These are phyloP conservation scores for Nicotiana rustica DNA, from an alignment of 305 asterid species.

Conservation along the genomic window DNA sequence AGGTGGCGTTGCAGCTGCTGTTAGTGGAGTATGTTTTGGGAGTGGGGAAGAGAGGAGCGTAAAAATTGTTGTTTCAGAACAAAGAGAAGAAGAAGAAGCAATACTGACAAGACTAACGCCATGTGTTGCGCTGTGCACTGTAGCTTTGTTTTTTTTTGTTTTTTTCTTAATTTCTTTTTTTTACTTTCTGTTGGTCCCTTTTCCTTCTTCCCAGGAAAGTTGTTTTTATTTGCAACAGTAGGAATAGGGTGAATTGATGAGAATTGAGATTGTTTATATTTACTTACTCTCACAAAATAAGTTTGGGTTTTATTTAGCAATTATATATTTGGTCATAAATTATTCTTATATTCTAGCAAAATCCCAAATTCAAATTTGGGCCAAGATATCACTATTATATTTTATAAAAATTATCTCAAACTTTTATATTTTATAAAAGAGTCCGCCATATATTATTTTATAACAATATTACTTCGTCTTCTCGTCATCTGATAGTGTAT, in stretches of 20 bases:
- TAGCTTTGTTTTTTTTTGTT: neutral
- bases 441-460: too few relatives aligned
- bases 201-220: constrained; percentile 34
- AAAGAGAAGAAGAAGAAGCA: constrained; percentile 28
- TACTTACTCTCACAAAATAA: too few relatives aligned
- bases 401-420: too few relatives aligned
- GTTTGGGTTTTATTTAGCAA: too few relatives aligned
- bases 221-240: constrained; percentile 5
- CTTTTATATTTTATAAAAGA: too few relatives aligned
- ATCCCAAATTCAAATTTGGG: too few relatives aligned
- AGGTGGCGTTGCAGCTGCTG: constrained; percentile 4
- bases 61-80: constrained; percentile 32
- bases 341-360: too few relatives aligned
- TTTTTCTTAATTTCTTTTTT: neutral
- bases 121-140: constrained; percentile 38
- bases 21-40: constrained; percentile 44
- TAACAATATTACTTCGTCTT: too few relatives aligned
- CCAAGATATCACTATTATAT: too few relatives aligned
- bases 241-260: neutral
- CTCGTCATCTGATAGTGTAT: too few relatives aligned
- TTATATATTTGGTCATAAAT: too few relatives aligned
- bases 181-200: neutral
- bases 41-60: constrained; percentile 50
- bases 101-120: constrained; percentile 47
- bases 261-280: too few relatives aligned